A percentile compares a stretch with the other conserved stretches of the same genome.
These are phyloP conservation scores for Colletotrichum tofieldiae DNA, from an alignment of 2,329 filamentous ascomycete genomes.

Conservation along the genomic window DNA sequence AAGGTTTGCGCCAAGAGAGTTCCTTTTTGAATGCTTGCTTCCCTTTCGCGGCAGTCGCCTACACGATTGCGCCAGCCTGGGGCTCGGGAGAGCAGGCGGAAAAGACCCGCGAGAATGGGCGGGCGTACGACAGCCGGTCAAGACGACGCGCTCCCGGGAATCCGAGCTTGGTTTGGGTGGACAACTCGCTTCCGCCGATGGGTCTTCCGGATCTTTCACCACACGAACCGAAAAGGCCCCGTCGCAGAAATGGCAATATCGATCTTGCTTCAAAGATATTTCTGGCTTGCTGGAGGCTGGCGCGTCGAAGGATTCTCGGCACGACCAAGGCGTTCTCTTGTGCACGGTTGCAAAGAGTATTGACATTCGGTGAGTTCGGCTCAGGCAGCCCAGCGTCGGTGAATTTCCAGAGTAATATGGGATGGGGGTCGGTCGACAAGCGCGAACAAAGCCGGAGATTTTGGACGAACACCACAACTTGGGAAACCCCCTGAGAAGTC, in stretches of 20 bases:
- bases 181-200: background rate
- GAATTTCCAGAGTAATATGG: slow-evolving; percentile 1
- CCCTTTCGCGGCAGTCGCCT: no score
- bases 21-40: background rate
- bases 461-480: background rate
- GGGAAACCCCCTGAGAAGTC: background rate
- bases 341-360: slow-evolving; percentile 8
- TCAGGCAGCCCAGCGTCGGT: slow-evolving; percentile 9
- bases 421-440: slow-evolving; percentile 12
- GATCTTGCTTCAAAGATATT: background rate
- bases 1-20: background rate
- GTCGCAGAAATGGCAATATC: slow-evolving; percentile 1
- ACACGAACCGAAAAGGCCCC: background rate
- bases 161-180: slow-evolving; percentile 9
- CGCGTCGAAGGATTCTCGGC: background rate
- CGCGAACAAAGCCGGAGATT: background rate
- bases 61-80: background rate
- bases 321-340: background rate
- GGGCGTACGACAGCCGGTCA: slow-evolving; percentile 5
- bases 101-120: background rate
- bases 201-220: background rate
- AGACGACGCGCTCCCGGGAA: slow-evolving; percentile 1
- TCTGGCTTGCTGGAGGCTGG: background rate
- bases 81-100: background rate
- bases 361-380: slow-evolving; percentile 21